Evolutionary conservation across 208 protist species (phyloP).

Genomic region (Giardia muris): DNA sequence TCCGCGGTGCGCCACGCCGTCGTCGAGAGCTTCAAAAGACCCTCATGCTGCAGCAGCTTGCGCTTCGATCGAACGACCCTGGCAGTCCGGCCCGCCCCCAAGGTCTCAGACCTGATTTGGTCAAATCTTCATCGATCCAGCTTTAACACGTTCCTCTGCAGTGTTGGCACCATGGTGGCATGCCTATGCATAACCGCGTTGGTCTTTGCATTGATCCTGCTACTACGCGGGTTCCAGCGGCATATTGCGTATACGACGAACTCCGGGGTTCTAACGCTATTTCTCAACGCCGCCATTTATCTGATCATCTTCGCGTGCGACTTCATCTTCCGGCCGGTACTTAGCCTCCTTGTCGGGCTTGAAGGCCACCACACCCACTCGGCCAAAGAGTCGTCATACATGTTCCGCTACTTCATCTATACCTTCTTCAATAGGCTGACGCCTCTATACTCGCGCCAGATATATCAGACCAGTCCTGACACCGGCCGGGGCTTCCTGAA

Average conservation of each 20-base stretch:
- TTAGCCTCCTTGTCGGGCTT: neutral
- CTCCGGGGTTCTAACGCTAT: neutral
- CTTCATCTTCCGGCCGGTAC: neutral
- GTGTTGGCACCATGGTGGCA: neutral
- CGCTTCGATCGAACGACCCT: neutral
- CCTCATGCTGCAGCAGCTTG: neutral
- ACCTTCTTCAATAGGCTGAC: neutral
- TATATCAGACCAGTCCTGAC: neutral
- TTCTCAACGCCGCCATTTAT: neutral
- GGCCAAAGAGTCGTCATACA: neutral
- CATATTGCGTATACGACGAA: neutral
- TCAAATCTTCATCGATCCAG: neutral
- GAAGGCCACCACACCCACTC: neutral
- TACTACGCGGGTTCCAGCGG: neutral
- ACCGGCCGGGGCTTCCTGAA: neutral
- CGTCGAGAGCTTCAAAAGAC: neutral
- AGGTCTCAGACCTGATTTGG: neutral
- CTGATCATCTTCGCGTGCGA: neutral
- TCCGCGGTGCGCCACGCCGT: neutral
- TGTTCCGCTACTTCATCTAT: conserved; percentile 2
- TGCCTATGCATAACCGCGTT: neutral
- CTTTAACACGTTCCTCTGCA: neutral
- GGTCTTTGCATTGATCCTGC: neutral
- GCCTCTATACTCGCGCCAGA: neutral
- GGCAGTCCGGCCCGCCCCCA: neutral